These are phyloP conservation scores for Aspergillus nanangensis DNA, from an alignment of 495 filamentous ascomycete species.

Conservation along the genomic window DNA sequence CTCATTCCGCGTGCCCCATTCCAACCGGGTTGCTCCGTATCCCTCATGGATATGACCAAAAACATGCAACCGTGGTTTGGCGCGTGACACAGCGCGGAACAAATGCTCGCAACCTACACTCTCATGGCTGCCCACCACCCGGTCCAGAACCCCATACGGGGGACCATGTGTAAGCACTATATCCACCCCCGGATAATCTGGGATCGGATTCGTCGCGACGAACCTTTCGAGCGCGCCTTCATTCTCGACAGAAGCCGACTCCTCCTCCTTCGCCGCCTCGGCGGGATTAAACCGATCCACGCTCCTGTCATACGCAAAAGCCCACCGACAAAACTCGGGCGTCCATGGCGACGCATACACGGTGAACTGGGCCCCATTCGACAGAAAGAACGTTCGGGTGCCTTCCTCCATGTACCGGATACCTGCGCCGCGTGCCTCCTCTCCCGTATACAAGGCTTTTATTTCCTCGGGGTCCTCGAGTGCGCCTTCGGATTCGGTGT, in stretches of 20 bases:
- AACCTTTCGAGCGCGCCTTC: constrained; percentile 4
- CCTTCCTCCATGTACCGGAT: constrained; percentile 69
- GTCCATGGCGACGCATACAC: constrained; percentile 70
- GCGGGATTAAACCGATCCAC: constrained; percentile 52
- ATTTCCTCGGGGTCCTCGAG: constrained; percentile 22
- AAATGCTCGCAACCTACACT: constrained; percentile 48
- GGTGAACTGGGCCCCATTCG: constrained; percentile 54
- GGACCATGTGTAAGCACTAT: constrained; percentile 75
- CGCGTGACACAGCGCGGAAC: constrained; percentile 35
- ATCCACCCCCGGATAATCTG: constrained; percentile 47
- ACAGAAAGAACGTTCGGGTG: constrained; percentile 46
- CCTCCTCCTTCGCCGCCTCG: background rate
- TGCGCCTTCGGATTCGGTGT: background rate
- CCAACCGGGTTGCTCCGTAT: constrained; percentile 60
- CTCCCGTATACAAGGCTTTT: constrained; percentile 44
- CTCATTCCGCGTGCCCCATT: constrained; percentile 37
- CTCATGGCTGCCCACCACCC: constrained; percentile 16
- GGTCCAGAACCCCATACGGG: constrained; percentile 56
- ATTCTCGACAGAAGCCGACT: background rate
- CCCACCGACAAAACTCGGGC: constrained; percentile 55
- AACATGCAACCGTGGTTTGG: constrained; percentile 48
- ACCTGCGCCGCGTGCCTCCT: constrained; percentile 42
- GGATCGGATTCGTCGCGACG: constrained; percentile 44
- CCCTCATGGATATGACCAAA: constrained; percentile 67
- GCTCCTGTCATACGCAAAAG: constrained; percentile 54